phyloP scores from a whole-genome alignment of 306 rosid genomes.

The Fragaria vesca region DNA sequence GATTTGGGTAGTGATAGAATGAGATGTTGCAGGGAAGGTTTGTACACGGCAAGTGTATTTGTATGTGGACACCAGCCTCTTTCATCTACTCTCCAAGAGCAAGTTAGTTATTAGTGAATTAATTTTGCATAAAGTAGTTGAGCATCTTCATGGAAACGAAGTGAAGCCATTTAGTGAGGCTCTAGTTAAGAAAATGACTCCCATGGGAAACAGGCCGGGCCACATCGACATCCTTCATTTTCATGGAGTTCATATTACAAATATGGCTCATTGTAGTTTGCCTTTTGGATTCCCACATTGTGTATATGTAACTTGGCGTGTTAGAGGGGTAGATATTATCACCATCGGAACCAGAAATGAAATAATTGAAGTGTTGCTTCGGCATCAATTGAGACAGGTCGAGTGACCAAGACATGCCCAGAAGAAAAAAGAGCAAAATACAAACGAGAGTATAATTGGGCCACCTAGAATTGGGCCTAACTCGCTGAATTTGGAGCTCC shows the following conservation, averaged over 20 bases:
- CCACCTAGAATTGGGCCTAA: not conserved
- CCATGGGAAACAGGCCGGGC: not conserved
- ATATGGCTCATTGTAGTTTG: not conserved
- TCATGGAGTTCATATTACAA: not conserved
- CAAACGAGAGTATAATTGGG: not conserved
- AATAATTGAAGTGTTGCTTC: not conserved
- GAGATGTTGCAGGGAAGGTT: not conserved
- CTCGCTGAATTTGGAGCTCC: not conserved
- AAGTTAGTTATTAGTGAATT: not conserved
- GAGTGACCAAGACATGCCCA: not conserved
- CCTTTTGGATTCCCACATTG: not conserved
- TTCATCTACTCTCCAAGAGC: not conserved
- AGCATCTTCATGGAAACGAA: not conserved
- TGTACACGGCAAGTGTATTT: not conserved
- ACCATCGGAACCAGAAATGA: not conserved
- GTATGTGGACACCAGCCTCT: not conserved
- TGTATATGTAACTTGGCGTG: not conserved
- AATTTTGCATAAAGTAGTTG: not conserved
- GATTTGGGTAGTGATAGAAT: not conserved
- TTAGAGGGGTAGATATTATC: not conserved
- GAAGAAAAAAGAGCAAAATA: not conserved
- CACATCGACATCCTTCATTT: not conserved
- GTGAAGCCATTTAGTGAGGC: not conserved
- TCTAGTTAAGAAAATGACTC: not conserved
- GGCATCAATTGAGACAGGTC: not conserved